Conservation (phyloP, 2,329 filamentous ascomycete genomes). For the Fusarium sp. region DNA sequence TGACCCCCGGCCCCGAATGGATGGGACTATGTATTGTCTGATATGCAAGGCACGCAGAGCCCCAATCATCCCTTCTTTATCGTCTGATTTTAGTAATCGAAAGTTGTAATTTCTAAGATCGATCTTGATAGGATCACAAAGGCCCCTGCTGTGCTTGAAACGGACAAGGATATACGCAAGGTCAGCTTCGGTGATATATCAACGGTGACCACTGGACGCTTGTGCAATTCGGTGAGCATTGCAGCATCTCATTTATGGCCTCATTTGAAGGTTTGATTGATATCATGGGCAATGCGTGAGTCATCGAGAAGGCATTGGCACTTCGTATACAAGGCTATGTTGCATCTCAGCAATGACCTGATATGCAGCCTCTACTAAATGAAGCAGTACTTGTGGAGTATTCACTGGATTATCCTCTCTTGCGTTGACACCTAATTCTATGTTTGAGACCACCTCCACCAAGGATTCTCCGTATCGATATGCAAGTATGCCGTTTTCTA, state of each 20-base stretch:
- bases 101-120: conserved; percentile 20
- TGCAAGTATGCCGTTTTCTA: neutral
- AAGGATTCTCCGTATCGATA: neutral
- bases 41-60: conserved; percentile 33
- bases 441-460: neutral
- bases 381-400: no score
- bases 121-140: neutral
- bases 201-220: neutral
- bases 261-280: neutral
- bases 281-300: neutral
- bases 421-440: neutral
- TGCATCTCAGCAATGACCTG: neutral
- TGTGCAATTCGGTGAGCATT: neutral
- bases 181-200: neutral
- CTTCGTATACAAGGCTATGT: neutral
- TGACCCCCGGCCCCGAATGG: conserved; percentile 15
- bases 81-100: conserved; percentile 31
- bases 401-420: neutral
- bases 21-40: conserved; percentile 24
- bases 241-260: neutral
- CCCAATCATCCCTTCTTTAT: conserved; percentile 19
- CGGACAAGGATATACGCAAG: neutral
- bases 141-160: neutral
- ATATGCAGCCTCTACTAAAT: neutral
- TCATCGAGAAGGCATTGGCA: neutral